Base-by-base conservation (phyloP, 2,329 filamentous ascomycete species). In the Phoma sp. region DNA sequence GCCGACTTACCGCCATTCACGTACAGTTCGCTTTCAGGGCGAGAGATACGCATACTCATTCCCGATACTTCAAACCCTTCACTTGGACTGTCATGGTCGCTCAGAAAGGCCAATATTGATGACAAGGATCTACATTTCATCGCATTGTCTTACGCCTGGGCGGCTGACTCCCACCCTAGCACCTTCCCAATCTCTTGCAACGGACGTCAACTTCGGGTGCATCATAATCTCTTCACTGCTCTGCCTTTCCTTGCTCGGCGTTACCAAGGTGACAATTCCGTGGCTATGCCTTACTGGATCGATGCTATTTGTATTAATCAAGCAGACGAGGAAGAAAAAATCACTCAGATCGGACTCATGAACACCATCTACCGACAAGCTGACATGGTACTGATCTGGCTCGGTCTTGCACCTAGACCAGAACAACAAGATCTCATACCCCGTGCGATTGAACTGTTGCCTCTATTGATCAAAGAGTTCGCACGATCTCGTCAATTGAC, bases 221-320 rank as follows among this genome's bases (percentile, higher is more conserved):
- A 50, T 20, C n/a, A 38, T 5, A 50, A 50, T 9, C 39, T 50
- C 18, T 43, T 38, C 32, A 30, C 17, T 18, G 47, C 39, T 6
- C 20, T 50, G 30, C 32, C 47, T n/a, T 50, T 30, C 18, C 33
- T 50, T 12, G 25, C 32, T n/a, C 30, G 39, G 9, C 39, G 32
- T 18, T 42, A 17, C 7, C n/a, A 14, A 6, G 26, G 7, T 25
- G 11, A 17, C 12, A 15, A 5, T 5, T 5, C 18, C 1, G 9
- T n/a, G n/a, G 32, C 23, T 23, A 32, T 7, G 11, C 21, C 47
- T 7, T 50, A 42, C 11, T 62, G 57, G 57, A 45, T 58, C 12
- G 59, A 62, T 7, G 57, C 59, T 9, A 30, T 58, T 5, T 60
- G 49, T 18, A 62, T 62, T 30, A 60, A 60, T 14, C 57, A 62